Conservation (phyloP, 2,329 filamentous ascomycete genomes). For the Chaetomium globosum region DNA sequence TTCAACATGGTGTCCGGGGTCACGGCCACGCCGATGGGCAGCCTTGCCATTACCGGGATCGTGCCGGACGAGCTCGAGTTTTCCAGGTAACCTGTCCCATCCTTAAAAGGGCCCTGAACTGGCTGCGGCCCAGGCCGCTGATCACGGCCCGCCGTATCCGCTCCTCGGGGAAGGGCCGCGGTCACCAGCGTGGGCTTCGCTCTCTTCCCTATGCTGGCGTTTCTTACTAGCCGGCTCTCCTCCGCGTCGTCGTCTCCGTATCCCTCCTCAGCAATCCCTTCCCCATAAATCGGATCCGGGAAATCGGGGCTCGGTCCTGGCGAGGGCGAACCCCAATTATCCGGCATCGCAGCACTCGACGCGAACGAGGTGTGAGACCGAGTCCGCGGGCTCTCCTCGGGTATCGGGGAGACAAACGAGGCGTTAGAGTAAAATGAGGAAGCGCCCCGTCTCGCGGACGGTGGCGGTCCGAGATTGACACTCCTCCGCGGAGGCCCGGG, state of each 20-base stretch:
- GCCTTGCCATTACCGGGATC: slow-evolving; percentile 41
- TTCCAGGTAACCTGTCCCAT: slow-evolving; percentile 53
- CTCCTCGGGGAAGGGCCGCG: slow-evolving; percentile 39
- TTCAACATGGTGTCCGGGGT: slow-evolving; percentile 54
- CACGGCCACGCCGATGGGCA: slow-evolving; percentile 38
- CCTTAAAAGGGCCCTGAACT: slow-evolving; percentile 46
- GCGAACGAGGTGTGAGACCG: slow-evolving; percentile 66
- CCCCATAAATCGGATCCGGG: slow-evolving; percentile 55
- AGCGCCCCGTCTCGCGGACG: slow-evolving; percentile 60
- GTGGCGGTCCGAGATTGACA: slow-evolving; percentile 61
- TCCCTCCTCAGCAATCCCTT: slow-evolving; percentile 51
- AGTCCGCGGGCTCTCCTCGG: slow-evolving; percentile 66
- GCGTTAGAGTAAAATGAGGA: slow-evolving; percentile 67
- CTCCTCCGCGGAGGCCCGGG: slow-evolving; percentile 49
- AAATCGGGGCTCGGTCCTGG: slow-evolving; percentile 51
- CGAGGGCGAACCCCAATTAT: slow-evolving; percentile 62
- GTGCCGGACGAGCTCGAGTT: slow-evolving; percentile 52
- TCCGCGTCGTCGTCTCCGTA: slow-evolving; percentile 55
- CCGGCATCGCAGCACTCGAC: slow-evolving; percentile 72
- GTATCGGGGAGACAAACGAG: slow-evolving; percentile 74
- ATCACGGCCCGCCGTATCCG: slow-evolving; percentile 38
- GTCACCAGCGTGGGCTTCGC: slow-evolving; percentile 61
- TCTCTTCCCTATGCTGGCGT: slow-evolving; percentile 63
- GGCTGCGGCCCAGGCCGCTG: slow-evolving; percentile 45
- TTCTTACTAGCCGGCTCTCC: slow-evolving; percentile 61